Base-by-base conservation (phyloP, 202 grass and related monocot species). In the Zoysia matrella region DNA sequence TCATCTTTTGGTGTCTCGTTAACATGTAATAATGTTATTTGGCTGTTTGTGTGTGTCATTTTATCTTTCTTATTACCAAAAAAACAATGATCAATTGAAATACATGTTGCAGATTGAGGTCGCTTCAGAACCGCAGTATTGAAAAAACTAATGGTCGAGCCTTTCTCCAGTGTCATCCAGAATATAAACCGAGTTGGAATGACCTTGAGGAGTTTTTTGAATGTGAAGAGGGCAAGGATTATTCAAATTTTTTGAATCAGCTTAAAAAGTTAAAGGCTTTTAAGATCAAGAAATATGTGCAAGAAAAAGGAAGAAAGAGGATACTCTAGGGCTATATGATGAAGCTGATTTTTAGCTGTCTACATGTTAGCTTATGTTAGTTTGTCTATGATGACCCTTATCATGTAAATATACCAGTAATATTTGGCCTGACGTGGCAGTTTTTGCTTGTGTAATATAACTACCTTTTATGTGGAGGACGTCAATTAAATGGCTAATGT, bases 191-290 rank as follows among this genome's bases (percentile, higher is more conserved):
- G 13, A 67, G 81, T 12, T 93, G 78, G 60, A 2, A 22, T 74
- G 91, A 90, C 84, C 0, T 94, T 18, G 7, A 14, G 5, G 80
- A 88, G 63, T 94, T 47, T 65, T 46, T 94, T 50, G 91, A 88
- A 30, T 88, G 76, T 18, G 42, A 74, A 30, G 47, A 47, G 56
- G 76, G 62, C 44, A 41, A 67, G 67, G 88, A 94, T 82, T 94
- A 88, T 78, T 62, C 69, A 67, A 13, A 44, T 68, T 67, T 2
- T 46, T 67, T 83, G 62, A 52, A 2, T 16, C 77, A 82, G 44
- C 46, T 0, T 0, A 14, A 5, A 18, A 86, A 57, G 69, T 94
- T 94, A 58, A 88, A 62, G 51, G 4, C 4, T 43, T 94, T 64
- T 76, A 80, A n/a, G 46, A 1, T 67, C 3, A 0, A 3, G 15